phyloP scores from a whole-genome alignment of 495 filamentous ascomycete species.

The Podospora appendiculata region DNA sequence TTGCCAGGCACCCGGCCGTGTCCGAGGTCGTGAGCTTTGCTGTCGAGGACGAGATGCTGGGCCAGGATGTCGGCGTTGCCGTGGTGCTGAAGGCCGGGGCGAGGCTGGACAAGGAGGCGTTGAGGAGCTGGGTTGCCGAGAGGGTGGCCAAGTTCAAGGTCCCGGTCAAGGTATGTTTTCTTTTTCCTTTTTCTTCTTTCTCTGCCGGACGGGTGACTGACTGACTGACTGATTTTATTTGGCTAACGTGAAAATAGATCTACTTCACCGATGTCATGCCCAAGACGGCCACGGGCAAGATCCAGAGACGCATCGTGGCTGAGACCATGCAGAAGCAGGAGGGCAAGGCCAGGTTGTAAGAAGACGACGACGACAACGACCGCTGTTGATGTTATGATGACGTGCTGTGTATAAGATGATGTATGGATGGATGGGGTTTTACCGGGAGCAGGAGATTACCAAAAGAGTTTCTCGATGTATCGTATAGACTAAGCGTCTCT shows the following conservation, averaged over 20 bases:
- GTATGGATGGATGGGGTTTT: too few relatives aligned
- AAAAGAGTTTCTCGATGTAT: too few relatives aligned
- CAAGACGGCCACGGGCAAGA: constrained; percentile 86
- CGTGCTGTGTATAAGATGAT: too few relatives aligned
- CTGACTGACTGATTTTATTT: neutral
- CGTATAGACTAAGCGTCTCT: too few relatives aligned
- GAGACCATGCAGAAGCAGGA: constrained; percentile 64
- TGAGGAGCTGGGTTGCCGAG: constrained; percentile 58
- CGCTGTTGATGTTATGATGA: neutral
- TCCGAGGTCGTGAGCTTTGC: constrained; percentile 77
- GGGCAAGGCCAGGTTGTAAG: constrained; percentile 32
- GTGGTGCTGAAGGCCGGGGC: constrained; percentile 61
- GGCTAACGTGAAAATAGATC: constrained; percentile 34
- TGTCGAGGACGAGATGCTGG: constrained; percentile 66
- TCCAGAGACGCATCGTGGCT: constrained; percentile 73
- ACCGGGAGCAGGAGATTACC: too few relatives aligned
- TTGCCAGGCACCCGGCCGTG: constrained; percentile 60
- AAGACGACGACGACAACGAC: neutral
- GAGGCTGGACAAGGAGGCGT: constrained; percentile 43
- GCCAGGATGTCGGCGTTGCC: constrained; percentile 73
- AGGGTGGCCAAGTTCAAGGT: constrained; percentile 75
- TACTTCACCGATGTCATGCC: constrained; percentile 76
- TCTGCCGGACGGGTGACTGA: too few relatives aligned
- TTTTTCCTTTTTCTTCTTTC: too few relatives aligned
- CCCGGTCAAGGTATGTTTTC: constrained; percentile 67